Percentiles rank a stretch among this genome's conserved stretches.
phyloP scores from a whole-genome alignment of 108 stramenopile genomes.

The Skeletonema tropicum region DNA sequence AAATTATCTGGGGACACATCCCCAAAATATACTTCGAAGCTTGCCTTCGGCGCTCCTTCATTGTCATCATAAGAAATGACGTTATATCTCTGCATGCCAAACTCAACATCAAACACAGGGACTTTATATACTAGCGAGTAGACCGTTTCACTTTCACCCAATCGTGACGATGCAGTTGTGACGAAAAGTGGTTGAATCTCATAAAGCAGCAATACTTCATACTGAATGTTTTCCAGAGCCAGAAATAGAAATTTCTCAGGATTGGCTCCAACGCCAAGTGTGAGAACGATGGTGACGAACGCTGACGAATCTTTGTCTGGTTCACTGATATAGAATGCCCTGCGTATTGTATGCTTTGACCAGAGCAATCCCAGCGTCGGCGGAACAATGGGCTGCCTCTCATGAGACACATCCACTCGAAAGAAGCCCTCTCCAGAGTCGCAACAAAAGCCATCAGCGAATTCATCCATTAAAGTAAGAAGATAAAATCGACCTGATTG shows the following conservation, averaged over 20 bases:
- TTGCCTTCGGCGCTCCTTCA: slow-evolving; percentile 19
- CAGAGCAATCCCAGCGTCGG: slow-evolving; percentile 40
- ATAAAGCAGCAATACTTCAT: slow-evolving; percentile 40
- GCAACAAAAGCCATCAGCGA: slow-evolving; percentile 51
- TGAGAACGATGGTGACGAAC: slow-evolving; percentile 33
- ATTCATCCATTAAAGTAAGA: slow-evolving; percentile 43
- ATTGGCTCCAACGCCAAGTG: slow-evolving; percentile 36
- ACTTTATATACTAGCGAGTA: slow-evolving; percentile 34
- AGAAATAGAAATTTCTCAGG: slow-evolving; percentile 31
- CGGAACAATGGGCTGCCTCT: slow-evolving; percentile 15
- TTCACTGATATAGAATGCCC: slow-evolving; percentile 30
- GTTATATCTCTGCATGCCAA: slow-evolving; percentile 39
- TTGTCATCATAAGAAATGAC: slow-evolving; percentile 45
- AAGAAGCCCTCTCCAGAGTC: slow-evolving; percentile 38
- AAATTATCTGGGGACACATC: slow-evolving; percentile 23
- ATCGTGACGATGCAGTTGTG: slow-evolving; percentile 12
- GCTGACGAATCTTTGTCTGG: slow-evolving; percentile 15
- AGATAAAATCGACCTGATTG: slow-evolving; percentile 40
- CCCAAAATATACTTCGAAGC: slow-evolving; percentile 45
- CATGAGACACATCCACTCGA: slow-evolving; percentile 31
- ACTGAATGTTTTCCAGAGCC: slow-evolving; percentile 37
- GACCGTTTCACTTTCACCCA: neutral
- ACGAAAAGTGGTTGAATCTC: slow-evolving; percentile 34
- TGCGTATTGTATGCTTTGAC: slow-evolving; percentile 33
- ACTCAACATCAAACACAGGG: slow-evolving; percentile 43